phyloP scores from a whole-genome alignment of 129 eudicot genomes.

The Escallonia rubra region DNA sequence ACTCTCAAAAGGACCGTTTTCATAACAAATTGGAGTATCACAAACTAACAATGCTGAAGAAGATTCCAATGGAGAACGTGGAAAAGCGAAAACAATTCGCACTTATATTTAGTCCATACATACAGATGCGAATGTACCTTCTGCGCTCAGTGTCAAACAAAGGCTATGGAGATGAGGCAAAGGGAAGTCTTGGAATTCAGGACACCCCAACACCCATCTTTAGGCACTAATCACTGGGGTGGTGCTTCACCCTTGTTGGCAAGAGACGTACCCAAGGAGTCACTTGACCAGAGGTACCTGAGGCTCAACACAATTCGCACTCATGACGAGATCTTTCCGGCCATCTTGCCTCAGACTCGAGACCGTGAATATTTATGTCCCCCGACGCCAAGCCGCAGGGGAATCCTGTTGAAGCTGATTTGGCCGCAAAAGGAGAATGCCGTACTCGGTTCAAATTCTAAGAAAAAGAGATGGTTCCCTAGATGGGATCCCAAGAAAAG shows the following conservation, averaged over 20 bases:
- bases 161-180: constrained; percentile 28
- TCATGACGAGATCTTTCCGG: constrained; percentile 40
- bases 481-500: constrained; percentile 31
- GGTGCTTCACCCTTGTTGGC: constrained; percentile 80
- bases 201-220: constrained; percentile 81
- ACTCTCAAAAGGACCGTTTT: neutral
- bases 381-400: constrained; percentile 16
- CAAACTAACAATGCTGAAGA: constrained; percentile 14
- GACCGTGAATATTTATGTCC: constrained; percentile 1
- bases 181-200: constrained; percentile 56
- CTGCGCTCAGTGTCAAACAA: neutral
- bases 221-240: constrained; percentile 72
- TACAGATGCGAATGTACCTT: neutral
- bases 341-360: constrained; percentile 12
- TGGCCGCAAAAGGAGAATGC: constrained; percentile 25
- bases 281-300: constrained; percentile 63
- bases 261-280: constrained; percentile 57
- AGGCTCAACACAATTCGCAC: constrained; percentile 42
- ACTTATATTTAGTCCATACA: neutral
- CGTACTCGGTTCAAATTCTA: constrained; percentile 17
- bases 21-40: neutral
- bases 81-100: neutral
- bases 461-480: constrained; percentile 40
- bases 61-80: neutral
- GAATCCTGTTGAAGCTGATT: constrained; percentile 33